Evolutionary conservation across 371 early-diverging fungal genomes (phyloP), one percentile per base, ranked within the genome.

Genomic region (Haplosporangium sp.): DNA sequence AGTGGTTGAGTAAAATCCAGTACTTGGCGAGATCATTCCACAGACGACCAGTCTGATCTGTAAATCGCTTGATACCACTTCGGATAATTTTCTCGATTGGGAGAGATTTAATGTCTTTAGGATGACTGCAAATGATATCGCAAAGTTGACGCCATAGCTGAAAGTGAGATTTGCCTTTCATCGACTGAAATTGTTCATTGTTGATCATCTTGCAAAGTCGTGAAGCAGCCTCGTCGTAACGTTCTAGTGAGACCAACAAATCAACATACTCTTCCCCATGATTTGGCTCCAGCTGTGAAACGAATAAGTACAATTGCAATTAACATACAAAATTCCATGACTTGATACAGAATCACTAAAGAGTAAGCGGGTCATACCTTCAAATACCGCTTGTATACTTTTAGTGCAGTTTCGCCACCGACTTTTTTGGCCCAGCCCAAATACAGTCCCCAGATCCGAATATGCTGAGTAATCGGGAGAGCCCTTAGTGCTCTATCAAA

Each of bases 401-500:
- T 86, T 37, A 95, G 86, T 3, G 94, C 93, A 0, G 95, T 94
- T 72, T 95, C 92, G 0, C 97, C 96, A 17, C 97, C 94, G 39
- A 93, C 89, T 34, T 85, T 76, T 56, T 89, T 84, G 6, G 95
- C 96, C 87, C 96, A 97, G 64, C 86, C 73, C 53, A 96, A 83
- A 81, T 98, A 98, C 57, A 91, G 65, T 3, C 88, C 88, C 99
- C 99, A 99, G 44, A 99, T 86, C 45, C 94, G 88, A 17, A 82
- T 84, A 69, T 99, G 98, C 79, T 98, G 98, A 1, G 98, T 96
- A 37, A 97, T 90, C 4, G 99, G 96, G 56, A 99, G 88, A 0
- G 98, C 90, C 55, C 94, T 87, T 65, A 99, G 75, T 10, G 98
- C 96, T 3, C 94, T 89, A 83, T 99, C 99, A 84, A 97, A 98